Percentiles rank a stretch among this genome's conserved stretches.
These are phyloP conservation scores for Aspergillus sp. DNA, from an alignment of 2,329 filamentous ascomycete species.

Conservation along the genomic window DNA sequence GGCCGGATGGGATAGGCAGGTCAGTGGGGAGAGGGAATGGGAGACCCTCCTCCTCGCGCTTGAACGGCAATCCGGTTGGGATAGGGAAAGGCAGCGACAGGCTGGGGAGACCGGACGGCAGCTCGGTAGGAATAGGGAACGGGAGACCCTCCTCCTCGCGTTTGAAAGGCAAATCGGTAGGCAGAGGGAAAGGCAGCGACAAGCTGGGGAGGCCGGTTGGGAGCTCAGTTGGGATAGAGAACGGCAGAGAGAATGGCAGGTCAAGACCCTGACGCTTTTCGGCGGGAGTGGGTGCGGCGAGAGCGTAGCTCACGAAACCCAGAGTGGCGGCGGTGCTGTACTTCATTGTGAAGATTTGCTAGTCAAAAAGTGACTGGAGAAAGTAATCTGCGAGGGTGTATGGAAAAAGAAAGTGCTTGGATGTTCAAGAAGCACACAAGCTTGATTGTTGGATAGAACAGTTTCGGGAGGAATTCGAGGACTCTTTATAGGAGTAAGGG, in stretches of 20 bases:
- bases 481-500: not conserved
- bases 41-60: not conserved
- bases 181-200: not conserved
- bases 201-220: not conserved
- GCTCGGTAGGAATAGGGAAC: not conserved
- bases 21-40: not conserved
- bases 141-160: not conserved
- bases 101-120: not conserved
- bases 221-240: not conserved
- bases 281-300: not conserved
- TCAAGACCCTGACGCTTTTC: not conserved
- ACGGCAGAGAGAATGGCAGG: not conserved
- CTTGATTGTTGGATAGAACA: too few species aligned
- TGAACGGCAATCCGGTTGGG: not conserved
- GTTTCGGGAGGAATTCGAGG: not conserved
- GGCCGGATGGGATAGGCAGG: not conserved
- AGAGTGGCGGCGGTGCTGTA: not conserved
- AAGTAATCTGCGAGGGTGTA: not conserved
- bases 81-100: not conserved
- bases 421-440: not conserved
- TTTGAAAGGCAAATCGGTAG: not conserved
- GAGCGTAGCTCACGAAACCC: conserved; percentile 1
- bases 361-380: not conserved
- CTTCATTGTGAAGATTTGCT: not conserved
- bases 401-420: not conserved